phyloP scores from a whole-genome alignment of 163 green algal species.

The Volvox carteri region DNA sequence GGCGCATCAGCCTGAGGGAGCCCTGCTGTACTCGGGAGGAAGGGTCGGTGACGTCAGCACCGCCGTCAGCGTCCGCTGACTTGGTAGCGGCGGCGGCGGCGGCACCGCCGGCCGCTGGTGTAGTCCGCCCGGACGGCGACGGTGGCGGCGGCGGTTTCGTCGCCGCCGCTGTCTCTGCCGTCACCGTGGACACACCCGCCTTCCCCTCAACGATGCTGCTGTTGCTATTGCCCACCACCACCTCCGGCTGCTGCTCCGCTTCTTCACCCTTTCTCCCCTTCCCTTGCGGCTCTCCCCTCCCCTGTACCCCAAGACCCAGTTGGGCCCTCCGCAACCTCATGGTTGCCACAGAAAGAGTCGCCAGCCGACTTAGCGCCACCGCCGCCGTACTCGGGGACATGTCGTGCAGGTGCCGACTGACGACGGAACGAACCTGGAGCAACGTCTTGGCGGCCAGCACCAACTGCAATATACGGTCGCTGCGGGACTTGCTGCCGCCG shows the following conservation, averaged over 20 bases:
- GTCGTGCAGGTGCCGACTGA: slow-evolving; percentile 1
- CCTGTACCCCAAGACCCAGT: neutral
- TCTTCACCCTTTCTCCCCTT: neutral
- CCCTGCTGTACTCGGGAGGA: neutral
- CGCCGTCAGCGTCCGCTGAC: neutral
- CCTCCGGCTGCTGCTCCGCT: neutral
- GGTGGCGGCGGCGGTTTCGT: neutral
- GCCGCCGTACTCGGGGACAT: slow-evolving; percentile 10
- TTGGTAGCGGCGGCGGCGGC: neutral
- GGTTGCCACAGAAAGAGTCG: slow-evolving; percentile 10
- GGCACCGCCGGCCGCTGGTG: neutral
- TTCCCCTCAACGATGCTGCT: neutral
- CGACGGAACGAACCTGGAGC: neutral
- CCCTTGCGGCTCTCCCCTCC: neutral
- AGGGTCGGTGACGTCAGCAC: neutral
- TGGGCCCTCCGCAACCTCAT: slow-evolving; percentile 19
- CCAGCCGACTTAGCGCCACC: slow-evolving; percentile 3
- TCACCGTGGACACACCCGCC: neutral
- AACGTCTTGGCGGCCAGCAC: slow-evolving; percentile 21
- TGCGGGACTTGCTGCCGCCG: neutral
- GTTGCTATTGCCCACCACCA: neutral
- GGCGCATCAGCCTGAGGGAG: slow-evolving; percentile 7
- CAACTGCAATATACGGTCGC: neutral
- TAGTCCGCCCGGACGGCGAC: neutral
- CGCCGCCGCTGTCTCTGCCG: neutral